Percentiles rank a stretch among this genome's conserved stretches.
These are phyloP conservation scores for Euphorbia neoarborescens DNA, from an alignment of 441 rosid genomes.

Conservation along the genomic window DNA sequence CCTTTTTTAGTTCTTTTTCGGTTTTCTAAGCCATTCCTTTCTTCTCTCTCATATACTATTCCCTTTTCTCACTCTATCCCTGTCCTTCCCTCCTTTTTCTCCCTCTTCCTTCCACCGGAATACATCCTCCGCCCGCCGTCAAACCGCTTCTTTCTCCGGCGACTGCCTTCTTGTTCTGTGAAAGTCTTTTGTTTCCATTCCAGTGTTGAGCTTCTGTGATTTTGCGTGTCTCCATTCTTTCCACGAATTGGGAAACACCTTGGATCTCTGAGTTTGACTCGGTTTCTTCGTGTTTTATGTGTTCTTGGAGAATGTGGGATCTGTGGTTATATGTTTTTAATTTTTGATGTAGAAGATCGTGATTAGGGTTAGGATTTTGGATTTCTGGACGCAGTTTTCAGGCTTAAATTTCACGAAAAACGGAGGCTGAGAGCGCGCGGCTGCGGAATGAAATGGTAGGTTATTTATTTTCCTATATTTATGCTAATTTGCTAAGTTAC, in stretches of 20 bases:
- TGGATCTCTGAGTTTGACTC: conserved; percentile 60
- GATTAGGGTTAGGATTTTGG: conserved; percentile 57
- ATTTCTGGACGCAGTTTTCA: conserved; percentile 25
- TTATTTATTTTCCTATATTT: conserved; percentile 12
- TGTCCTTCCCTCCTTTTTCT: conserved; percentile 19
- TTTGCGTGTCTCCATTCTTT: conserved; percentile 12
- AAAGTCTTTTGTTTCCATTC: conserved; percentile 17
- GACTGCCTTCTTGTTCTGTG: conserved; percentile 17
- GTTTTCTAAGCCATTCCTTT: conserved; percentile 50
- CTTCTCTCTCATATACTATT: conserved; percentile 17
- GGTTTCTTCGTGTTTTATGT: conserved; percentile 29
- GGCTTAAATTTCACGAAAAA: conserved; percentile 25
- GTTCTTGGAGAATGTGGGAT: conserved; percentile 66
- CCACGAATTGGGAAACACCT: conserved; percentile 24
- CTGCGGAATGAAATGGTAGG: conserved; percentile 88
- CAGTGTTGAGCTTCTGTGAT: conserved; percentile 1
- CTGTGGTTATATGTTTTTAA: conserved; percentile 27
- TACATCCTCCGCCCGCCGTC: conserved; percentile 31
- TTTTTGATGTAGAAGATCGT: conserved; percentile 38
- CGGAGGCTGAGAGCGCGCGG: conserved; percentile 54
- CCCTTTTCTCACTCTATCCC: conserved; percentile 19
- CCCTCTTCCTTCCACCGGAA: conserved; percentile 36
- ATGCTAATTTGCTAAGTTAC: background rate
- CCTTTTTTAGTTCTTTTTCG: conserved; percentile 35
- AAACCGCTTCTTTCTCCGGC: conserved; percentile 18